Evolutionary conservation across 169 alveolate species (phyloP).

Genomic region (Cystoisospora suis): DNA sequence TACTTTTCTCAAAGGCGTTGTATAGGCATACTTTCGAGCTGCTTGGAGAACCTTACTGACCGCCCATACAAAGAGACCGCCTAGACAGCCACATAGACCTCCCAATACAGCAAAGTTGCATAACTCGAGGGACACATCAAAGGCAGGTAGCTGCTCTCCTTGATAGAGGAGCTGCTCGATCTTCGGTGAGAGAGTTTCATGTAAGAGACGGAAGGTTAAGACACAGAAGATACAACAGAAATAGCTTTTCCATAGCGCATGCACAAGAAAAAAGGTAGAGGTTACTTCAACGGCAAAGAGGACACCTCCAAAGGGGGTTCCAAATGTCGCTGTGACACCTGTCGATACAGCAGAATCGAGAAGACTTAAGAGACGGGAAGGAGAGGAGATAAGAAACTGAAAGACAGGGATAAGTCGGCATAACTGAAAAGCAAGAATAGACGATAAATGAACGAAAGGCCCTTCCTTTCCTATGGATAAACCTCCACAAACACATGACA

Average conservation of each 20-base stretch:
- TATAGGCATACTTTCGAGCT: neutral
- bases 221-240: conserved; percentile 76
- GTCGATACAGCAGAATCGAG: conserved; percentile 62
- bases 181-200: conserved; percentile 30
- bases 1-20: neutral
- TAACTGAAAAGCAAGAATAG: conserved; percentile 77
- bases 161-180: conserved; percentile 13
- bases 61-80: conserved; percentile 16
- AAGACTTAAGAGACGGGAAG: conserved; percentile 79
- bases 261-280: conserved; percentile 80
- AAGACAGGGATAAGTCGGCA: conserved; percentile 71
- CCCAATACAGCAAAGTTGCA: conserved; percentile 16
- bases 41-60: neutral
- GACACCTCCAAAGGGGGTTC: conserved; percentile 85
- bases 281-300: conserved; percentile 84
- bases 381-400: conserved; percentile 64
- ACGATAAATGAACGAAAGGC: conserved; percentile 83
- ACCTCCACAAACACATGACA: conserved; percentile 76
- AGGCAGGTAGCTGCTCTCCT: neutral
- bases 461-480: conserved; percentile 83
- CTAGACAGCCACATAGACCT: conserved; percentile 37
- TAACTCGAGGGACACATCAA: conserved; percentile 8
- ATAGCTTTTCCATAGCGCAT: conserved; percentile 82
- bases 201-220: conserved; percentile 72
- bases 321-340: conserved; percentile 84